Evolutionary conservation across 495 filamentous ascomycete species (phyloP).

Genomic region (Antarctomyces pellizariae): DNA sequence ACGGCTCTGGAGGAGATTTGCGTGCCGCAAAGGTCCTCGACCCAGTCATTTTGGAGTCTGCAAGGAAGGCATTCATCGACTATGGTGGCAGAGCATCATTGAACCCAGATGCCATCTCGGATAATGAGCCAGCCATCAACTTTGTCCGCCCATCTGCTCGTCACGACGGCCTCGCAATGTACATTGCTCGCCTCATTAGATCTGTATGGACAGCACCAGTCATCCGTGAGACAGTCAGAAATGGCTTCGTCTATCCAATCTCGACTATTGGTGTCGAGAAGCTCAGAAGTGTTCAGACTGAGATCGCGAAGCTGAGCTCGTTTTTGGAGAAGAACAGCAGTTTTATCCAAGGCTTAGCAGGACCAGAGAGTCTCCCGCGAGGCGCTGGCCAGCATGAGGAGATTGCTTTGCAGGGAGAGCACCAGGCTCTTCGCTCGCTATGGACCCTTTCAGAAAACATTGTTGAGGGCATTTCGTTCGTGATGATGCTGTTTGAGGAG

Average conservation of each 20-base stretch:
- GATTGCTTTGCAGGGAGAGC: constrained; percentile 71
- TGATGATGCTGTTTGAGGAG: constrained; percentile 81
- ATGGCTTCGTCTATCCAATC: constrained; percentile 32
- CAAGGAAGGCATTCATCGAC: constrained; percentile 70
- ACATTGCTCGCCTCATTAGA: constrained; percentile 63
- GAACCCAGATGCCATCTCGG: constrained; percentile 45
- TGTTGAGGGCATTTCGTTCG: constrained; percentile 89
- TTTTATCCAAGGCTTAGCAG: constrained; percentile 79
- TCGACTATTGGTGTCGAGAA: constrained; percentile 40
- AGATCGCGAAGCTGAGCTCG: constrained; percentile 48
- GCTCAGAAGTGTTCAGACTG: constrained; percentile 51
- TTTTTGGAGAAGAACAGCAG: constrained; percentile 69
- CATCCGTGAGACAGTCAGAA: constrained; percentile 19
- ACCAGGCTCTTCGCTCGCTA: constrained; percentile 72
- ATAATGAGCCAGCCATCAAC: constrained; percentile 41
- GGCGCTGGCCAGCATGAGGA: constrained; percentile 66
- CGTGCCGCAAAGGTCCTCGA: constrained; percentile 52
- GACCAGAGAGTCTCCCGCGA: constrained; percentile 53
- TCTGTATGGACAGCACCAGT: constrained; percentile 57
- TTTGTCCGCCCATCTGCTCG: constrained; percentile 68
- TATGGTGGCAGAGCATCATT: constrained; percentile 63
- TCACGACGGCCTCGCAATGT: constrained; percentile 68
- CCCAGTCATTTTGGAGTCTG: constrained; percentile 55
- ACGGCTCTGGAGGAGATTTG: constrained; percentile 40
- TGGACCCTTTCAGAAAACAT: constrained; percentile 61